Percentiles rank a stretch among this genome's conserved stretches.
Evolutionary conservation across 2,329 filamentous ascomycete genomes (phyloP).

Genomic region (Sporothrix protearum): DNA sequence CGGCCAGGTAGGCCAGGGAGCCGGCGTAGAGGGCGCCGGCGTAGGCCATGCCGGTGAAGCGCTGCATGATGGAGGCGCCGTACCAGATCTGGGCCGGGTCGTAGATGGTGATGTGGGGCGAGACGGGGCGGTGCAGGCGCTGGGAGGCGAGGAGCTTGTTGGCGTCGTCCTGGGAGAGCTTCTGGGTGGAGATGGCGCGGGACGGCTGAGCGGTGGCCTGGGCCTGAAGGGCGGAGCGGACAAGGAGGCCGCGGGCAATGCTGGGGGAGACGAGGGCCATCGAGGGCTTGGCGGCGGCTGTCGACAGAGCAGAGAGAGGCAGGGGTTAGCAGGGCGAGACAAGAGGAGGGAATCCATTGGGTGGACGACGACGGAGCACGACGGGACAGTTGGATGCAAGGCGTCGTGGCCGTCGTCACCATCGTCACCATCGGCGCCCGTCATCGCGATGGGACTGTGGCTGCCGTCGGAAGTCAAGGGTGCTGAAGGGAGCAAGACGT

Average conservation of each 20-base stretch:
- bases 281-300: conserved; percentile 43
- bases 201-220: not conserved
- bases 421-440: not conserved
- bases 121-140: conserved; percentile 74
- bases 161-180: conserved; percentile 52
- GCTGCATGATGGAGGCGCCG: conserved; percentile 67
- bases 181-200: conserved; percentile 55
- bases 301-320: not conserved
- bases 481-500: not conserved
- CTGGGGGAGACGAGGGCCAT: conserved; percentile 48
- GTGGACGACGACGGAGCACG: not conserved
- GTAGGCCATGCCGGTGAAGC: conserved; percentile 74
- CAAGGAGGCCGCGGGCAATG: conserved; percentile 46
- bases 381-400: not conserved
- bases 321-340: too few relatives aligned
- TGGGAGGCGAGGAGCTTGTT: conserved; percentile 71
- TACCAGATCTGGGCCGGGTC: conserved; percentile 82
- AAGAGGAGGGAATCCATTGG: too few relatives aligned
- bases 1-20: conserved; percentile 73
- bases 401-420: not conserved
- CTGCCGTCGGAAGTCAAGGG: too few relatives aligned
- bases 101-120: conserved; percentile 86
- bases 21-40: conserved; percentile 76
- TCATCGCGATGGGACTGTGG: not conserved
- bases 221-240: conserved; percentile 36